Evolutionary conservation across 192 early-diverging fungal genomes (phyloP).

Genomic region (Coemansia sp.): DNA sequence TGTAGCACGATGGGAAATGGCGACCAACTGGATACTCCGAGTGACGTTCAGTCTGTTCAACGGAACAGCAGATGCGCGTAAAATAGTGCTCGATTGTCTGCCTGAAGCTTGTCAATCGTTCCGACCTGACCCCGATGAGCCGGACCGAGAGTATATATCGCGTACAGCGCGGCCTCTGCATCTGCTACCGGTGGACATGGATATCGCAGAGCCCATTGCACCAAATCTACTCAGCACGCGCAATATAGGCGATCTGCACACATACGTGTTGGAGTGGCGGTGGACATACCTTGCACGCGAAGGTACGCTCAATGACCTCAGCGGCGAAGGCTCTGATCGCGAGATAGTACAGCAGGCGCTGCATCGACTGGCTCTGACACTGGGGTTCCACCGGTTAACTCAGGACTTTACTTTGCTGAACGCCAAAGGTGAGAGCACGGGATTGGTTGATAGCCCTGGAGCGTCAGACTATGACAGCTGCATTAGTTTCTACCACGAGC

Average conservation of each 20-base stretch:
- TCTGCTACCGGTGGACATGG: slow-evolving; percentile 44
- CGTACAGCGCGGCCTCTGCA: slow-evolving; percentile 48
- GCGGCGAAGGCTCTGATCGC: slow-evolving; percentile 46
- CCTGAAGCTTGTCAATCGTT: slow-evolving; percentile 35
- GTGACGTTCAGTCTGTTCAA: slow-evolving; percentile 49
- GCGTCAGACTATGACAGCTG: slow-evolving; percentile 45
- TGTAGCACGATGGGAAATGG: slow-evolving; percentile 45
- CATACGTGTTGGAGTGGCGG: slow-evolving; percentile 53
- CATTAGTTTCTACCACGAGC: slow-evolving; percentile 52
- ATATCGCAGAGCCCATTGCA: slow-evolving; percentile 12
- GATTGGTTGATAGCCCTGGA: slow-evolving; percentile 29
- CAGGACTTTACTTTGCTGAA: slow-evolving; percentile 53
- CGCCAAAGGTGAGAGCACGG: slow-evolving; percentile 51
- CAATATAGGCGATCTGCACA: slow-evolving; percentile 51
- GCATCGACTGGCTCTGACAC: slow-evolving; percentile 43
- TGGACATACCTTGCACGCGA: slow-evolving; percentile 55
- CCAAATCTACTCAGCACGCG: slow-evolving; percentile 39
- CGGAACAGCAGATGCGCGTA: slow-evolving; percentile 40
- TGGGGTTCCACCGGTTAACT: slow-evolving; percentile 31
- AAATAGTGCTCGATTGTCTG: slow-evolving; percentile 45
- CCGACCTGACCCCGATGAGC: slow-evolving; percentile 27
- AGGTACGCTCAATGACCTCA: slow-evolving; percentile 38
- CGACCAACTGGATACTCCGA: slow-evolving; percentile 45
- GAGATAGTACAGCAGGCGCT: slow-evolving; percentile 52
- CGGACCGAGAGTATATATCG: slow-evolving; percentile 28